Evolutionary conservation across 345 rosid genomes (phyloP), one percentile per base, ranked within the genome.

Genomic region (Populus euphratica): DNA sequence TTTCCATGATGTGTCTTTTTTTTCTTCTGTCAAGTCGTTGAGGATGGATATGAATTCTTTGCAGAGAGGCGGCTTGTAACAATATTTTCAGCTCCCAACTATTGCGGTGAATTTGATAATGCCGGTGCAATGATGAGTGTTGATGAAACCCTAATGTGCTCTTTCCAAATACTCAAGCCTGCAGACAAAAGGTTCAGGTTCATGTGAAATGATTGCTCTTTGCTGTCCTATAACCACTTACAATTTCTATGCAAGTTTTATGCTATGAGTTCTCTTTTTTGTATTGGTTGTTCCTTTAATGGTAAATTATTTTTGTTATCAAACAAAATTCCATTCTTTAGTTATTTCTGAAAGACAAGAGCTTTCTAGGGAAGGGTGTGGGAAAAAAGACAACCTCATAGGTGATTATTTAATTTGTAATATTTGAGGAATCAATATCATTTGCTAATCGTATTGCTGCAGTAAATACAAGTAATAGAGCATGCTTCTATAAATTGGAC

Each of bases 51-150:
- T 33, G 98, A 93, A 81, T 93, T 93, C 87, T 92, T 93, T 47
- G 97, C 97, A 62, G 91, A 92, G 49, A 90, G 95, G 82, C 91
- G 88, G 79, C 96, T 94, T 67, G 97, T 94, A 39, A 91, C 98
- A 1, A 89, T 94, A 73, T 94, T 94, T 85, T 94, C 96, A 23
- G 98, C 98, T 61, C 98, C 98, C 25, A 93, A 93, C 86, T 93
- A 93, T 79, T 93, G 97, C 0, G 98, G 98, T 23, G 98, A 94
- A 85, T 94, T 94, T 77, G 94, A 94, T 84, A 94, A 94, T 74
- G 92, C 96, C 23, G 98, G 97, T 61, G 97, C 98, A 47, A 90
- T 94, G 97, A 94, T 94, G 97, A 92, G 97, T 74, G 96, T 94
- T 72, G 98, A 94, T 77, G 83, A 94, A 72, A 90, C 93, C 87